These are phyloP conservation scores for Jasminum sambac DNA, from an alignment of 257 asterid genomes.

Conservation along the genomic window DNA sequence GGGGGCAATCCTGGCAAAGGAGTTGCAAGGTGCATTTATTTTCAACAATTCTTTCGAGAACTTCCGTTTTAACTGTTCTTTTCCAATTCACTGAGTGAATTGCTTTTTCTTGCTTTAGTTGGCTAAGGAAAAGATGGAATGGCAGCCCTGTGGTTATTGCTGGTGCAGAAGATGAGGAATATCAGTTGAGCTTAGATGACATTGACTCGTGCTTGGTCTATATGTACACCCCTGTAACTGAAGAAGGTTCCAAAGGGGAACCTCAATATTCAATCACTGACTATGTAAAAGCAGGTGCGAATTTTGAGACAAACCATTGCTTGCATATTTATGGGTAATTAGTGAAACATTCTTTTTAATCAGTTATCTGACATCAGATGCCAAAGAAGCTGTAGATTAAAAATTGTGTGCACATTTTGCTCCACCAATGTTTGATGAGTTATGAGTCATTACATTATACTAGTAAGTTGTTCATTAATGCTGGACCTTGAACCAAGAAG, in stretches of 20 bases:
- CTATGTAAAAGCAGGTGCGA: constrained; percentile 83
- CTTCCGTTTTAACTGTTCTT: constrained; percentile 18
- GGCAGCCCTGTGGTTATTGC: constrained; percentile 80
- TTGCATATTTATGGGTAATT: constrained; percentile 9
- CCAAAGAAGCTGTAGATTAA: constrained; percentile 67
- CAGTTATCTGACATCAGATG: constrained; percentile 19
- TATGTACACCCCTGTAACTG: constrained; percentile 96
- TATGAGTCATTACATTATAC: not conserved
- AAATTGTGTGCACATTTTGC: constrained; percentile 12
- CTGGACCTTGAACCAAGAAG: not conserved
- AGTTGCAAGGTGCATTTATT: constrained; percentile 76
- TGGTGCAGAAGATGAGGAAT: constrained; percentile 93
- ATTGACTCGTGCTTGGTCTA: constrained; percentile 85
- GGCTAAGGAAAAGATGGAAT: constrained; percentile 94
- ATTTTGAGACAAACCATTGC: not conserved
- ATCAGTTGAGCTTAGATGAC: constrained; percentile 74
- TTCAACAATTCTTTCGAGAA: constrained; percentile 17
- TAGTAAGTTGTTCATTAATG: not conserved
- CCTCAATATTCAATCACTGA: constrained; percentile 96
- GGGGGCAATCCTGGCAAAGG: constrained; percentile 97
- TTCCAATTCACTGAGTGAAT: constrained; percentile 17
- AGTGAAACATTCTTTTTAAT: not conserved
- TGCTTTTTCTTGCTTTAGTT: constrained; percentile 46
- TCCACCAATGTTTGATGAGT: constrained; percentile 6
- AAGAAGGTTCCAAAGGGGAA: constrained; percentile 96